Conservation (phyloP, 352 stramenopile genomes). For the Globisporangium apiculatum region DNA sequence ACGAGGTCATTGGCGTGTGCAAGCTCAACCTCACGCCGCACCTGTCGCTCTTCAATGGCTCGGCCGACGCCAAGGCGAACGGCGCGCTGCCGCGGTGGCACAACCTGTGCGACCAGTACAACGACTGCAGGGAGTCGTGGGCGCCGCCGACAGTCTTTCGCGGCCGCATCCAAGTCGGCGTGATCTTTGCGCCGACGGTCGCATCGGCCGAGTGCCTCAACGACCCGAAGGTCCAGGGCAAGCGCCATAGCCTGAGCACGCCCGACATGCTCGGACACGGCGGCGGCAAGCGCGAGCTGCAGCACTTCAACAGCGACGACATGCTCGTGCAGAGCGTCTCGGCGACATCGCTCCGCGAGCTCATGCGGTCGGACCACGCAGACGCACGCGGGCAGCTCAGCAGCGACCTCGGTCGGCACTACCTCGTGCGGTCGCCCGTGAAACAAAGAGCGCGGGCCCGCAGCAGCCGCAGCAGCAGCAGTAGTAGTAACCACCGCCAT, state of each 20-base stretch:
- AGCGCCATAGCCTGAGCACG: slow-evolving; percentile 18
- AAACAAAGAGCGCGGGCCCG: neutral
- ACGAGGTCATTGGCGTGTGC: slow-evolving; percentile 73
- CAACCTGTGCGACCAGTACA: slow-evolving; percentile 85
- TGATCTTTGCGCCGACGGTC: slow-evolving; percentile 73
- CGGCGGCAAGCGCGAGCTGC: slow-evolving; percentile 15
- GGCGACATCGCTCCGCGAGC: slow-evolving; percentile 49
- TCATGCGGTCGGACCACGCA: slow-evolving; percentile 38
- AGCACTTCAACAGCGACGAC: slow-evolving; percentile 27
- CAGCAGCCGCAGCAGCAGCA: neutral
- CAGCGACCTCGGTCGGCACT: slow-evolving; percentile 11
- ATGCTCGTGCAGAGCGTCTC: slow-evolving; percentile 46
- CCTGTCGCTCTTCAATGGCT: slow-evolving; percentile 67
- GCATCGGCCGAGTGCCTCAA: slow-evolving; percentile 36
- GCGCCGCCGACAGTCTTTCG: slow-evolving; percentile 76
- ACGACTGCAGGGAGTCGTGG: slow-evolving; percentile 82
- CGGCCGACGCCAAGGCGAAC: slow-evolving; percentile 75
- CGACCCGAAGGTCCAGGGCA: slow-evolving; percentile 38
- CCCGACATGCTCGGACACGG: neutral
- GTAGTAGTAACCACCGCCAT: too few relatives aligned
- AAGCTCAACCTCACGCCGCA: slow-evolving; percentile 86
- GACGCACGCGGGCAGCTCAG: slow-evolving; percentile 14
- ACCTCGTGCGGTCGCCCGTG: slow-evolving; percentile 17
- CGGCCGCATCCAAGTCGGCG: slow-evolving; percentile 64
- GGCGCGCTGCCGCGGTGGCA: slow-evolving; percentile 74